A percentile compares a stretch with the other conserved stretches of the same genome.
phyloP scores from a whole-genome alignment of 768 basidiomycete species.

The Leccinum obscurum region DNA sequence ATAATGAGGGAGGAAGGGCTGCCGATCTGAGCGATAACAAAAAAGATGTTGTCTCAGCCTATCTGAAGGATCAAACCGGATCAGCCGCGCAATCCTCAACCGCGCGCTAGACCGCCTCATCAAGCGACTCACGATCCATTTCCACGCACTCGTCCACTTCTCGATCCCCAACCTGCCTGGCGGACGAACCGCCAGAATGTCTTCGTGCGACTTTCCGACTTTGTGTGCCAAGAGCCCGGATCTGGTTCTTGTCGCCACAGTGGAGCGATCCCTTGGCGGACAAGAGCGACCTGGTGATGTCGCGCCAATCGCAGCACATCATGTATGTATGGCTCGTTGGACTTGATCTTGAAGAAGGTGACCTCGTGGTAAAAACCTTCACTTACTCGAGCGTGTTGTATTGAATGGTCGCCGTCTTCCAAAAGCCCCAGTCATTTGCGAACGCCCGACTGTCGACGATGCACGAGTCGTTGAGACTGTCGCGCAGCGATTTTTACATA shows the following conservation, averaged over 20 bases:
- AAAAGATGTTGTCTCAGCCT: too few relatives aligned
- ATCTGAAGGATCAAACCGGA: too few relatives aligned
- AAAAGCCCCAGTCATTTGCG: slow-evolving; percentile 90
- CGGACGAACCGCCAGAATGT: slow-evolving; percentile 84
- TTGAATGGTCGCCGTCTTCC: slow-evolving; percentile 62
- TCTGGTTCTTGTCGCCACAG: slow-evolving; percentile 87
- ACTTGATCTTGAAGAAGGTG: slow-evolving; percentile 98
- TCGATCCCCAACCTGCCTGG: slow-evolving; percentile 41
- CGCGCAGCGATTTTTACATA: too few relatives aligned
- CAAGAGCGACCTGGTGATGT: slow-evolving; percentile 80
- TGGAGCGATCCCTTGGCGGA: slow-evolving; percentile 35
- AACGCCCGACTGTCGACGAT: slow-evolving; percentile 64
- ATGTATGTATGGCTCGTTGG: slow-evolving; percentile 90
- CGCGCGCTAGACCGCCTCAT: slow-evolving; percentile 55
- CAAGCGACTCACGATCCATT: slow-evolving; percentile 57
- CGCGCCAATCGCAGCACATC: slow-evolving; percentile 98
- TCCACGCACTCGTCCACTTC: slow-evolving; percentile 72
- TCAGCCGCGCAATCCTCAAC: slow-evolving; percentile 50
- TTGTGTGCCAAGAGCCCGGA: slow-evolving; percentile 57
- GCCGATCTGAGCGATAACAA: too few relatives aligned
- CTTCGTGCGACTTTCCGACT: slow-evolving; percentile 62
- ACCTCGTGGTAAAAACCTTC: slow-evolving; percentile 67
- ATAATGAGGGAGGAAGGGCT: too few relatives aligned
- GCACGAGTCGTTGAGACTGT: slow-evolving; percentile 60
- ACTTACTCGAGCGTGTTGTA: slow-evolving; percentile 67